Base-by-base conservation (phyloP, 768 basidiomycete genomes). In the Trametes cinnabarina region DNA sequence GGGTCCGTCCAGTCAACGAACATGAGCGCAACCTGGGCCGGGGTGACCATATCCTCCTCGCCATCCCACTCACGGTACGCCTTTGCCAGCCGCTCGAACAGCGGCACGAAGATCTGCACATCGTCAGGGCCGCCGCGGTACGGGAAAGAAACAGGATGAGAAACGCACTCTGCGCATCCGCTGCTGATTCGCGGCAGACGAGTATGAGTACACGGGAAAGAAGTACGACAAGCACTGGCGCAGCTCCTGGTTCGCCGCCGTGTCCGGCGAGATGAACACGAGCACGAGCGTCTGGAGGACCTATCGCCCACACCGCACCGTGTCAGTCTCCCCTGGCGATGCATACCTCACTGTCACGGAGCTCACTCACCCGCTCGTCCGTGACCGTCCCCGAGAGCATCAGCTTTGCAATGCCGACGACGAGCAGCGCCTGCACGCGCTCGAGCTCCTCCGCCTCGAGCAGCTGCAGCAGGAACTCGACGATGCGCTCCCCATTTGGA, bases 1-100 rank as follows among this genome's bases (percentile, higher is more conserved):
- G 92, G 89, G 68, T 95, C 88, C 3, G 89, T 91, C 93, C 94
- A 96, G 63, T 94, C 92, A 2, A 88, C 78, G 66, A 95, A 79
- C 72, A 94, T 80, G n/a, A 86, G 74, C 0, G 84, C 86, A 57
- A 92, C 85, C 65, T 92, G 89, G 19, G 82, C 73, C 0, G 88
- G 83, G 0, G 82, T 73, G 11, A 92, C 81, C 85, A 90, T 89
- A 44, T 85, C 82, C 65, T 88, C 82, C 44, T 83, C 86, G 1
- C 87, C 87, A 3, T 90, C 90, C 22, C 86, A 70, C 14, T 87
- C 85, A 19, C 80, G 82, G 52, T 84, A 80, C 46, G 83, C 76
- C 15, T 77, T 73, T 3, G 79, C 72, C 11, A 89, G 79, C 42
- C 84, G 75, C 41, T 86, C 81, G 55, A 87, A 90, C 2, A 88